Base-by-base conservation (phyloP, 2,329 filamentous ascomycete species). In the Alternaria atra region DNA sequence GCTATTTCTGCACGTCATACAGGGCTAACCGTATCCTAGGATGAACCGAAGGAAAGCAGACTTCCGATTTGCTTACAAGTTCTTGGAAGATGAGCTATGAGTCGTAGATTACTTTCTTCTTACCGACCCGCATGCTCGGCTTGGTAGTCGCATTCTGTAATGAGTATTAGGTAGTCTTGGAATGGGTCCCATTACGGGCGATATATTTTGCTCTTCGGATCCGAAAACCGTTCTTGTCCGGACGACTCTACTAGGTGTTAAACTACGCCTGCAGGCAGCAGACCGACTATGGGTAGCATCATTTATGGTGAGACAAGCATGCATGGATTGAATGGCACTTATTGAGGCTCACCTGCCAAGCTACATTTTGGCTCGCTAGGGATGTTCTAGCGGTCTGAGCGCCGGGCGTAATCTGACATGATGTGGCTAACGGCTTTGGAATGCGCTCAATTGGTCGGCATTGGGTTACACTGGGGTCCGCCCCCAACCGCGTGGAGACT, bases 11-110 rank as follows among this genome's bases (percentile, higher is more conserved):
- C 55, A 60, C 58, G 61, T 62, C 54, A 64, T 54, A 55, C 35
- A 50, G 48, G 39, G 42, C 74, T 79, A 68, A 78, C 68, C 63
- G 48, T 9, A 17, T 35, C 48, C n/a, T 56, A 97, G 94, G 94
- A 98, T 98, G 94, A 98, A 98, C 80, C 91, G 94, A 69, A 86
- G 94, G 78, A 97, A 98, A 84, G 94, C 93, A 58, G 94, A 98
- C 79, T 98, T 98, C 85, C 96, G 97, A 82, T 98, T 98, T 81
- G 91, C 92, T 61, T 98, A 98, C 85, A 97, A 97, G 81, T 98
- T 95, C 82, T 86, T 98, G 69, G 94, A 98, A 80, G 94, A 98
- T 77, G 94, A 97, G 80, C 87, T 97, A 79, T 89, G 64, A 77
- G 63, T 58, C 52, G 13, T 40, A 15, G 23, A 20, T 34, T 42